phyloP scores from a whole-genome alignment of 371 early-diverging fungal species.

The Funneliformis caledonium region DNA sequence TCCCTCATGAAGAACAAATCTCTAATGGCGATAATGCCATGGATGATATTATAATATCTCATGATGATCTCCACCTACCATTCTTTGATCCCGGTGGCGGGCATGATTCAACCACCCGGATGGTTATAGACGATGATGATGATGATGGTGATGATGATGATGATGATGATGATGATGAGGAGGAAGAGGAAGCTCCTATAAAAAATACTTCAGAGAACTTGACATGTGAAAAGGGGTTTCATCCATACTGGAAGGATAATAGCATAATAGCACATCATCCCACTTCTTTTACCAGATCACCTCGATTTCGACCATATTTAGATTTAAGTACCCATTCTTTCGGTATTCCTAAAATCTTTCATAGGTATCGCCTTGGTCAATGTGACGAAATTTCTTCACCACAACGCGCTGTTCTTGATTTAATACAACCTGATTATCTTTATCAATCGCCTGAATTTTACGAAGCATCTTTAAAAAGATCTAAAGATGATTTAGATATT shows the following conservation, averaged over 20 bases:
- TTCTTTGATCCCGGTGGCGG: neutral
- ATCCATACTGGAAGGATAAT: conserved; percentile 35
- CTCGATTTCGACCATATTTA: neutral
- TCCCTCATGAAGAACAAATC: too few relatives aligned
- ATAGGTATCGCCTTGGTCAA: neutral
- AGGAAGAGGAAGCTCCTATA: neutral
- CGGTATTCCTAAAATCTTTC: conserved; percentile 9
- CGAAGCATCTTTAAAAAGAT: neutral
- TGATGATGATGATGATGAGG: neutral
- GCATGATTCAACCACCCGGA: neutral
- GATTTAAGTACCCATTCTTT: neutral
- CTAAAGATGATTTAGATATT: conserved; percentile 28
- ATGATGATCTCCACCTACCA: neutral
- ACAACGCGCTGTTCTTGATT: neutral
- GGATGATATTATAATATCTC: conserved; percentile 3
- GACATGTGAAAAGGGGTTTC: neutral
- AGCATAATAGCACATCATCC: conserved; percentile 1
- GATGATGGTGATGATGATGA: conserved; percentile 9
- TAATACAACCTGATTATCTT: neutral
- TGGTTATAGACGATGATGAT: neutral
- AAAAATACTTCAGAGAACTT: neutral
- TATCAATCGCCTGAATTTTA: neutral
- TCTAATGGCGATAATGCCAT: too few relatives aligned
- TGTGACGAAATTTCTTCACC: neutral
- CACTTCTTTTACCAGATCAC: neutral